These are phyloP conservation scores for Rhizoclosmatium globosum DNA, from an alignment of 192 early-diverging fungal genomes.

Conservation along the genomic window DNA sequence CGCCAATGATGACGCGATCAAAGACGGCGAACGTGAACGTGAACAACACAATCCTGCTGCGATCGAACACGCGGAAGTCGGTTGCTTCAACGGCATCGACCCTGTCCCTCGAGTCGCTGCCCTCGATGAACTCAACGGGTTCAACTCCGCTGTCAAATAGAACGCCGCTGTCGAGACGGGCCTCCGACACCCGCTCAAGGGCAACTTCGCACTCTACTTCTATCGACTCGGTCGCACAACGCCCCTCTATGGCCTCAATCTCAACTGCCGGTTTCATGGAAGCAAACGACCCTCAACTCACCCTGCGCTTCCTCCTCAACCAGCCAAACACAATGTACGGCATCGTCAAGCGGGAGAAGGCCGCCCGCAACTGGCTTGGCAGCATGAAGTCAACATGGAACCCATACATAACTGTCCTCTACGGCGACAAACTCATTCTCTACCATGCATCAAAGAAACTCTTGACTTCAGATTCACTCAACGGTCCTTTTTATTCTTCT, in stretches of 20 bases:
- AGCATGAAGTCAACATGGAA: background rate
- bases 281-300: background rate
- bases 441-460: background rate
- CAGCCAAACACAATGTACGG: constrained; percentile 28
- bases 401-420: constrained; percentile 1
- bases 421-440: background rate
- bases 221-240: background rate
- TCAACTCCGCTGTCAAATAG: background rate
- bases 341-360: constrained; percentile 6
- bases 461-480: background rate
- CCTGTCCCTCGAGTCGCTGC: constrained; percentile 12
- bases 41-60: background rate
- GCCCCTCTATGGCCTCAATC: constrained; percentile 1
- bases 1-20: background rate
- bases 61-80: background rate
- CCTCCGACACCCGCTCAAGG: background rate
- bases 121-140: background rate
- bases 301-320: constrained; percentile 2
- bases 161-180: background rate
- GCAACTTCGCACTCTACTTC: background rate
- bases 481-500: constrained; percentile 18
- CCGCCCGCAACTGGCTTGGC: constrained; percentile 1
- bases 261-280: constrained; percentile 24
- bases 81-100: background rate
- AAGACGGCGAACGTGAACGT: too few relatives aligned